Percentiles rank a stretch among this genome's conserved stretches.
These are phyloP conservation scores for Lenwebbia sp. DNA, from an alignment of 345 rosid species.

Conservation along the genomic window DNA sequence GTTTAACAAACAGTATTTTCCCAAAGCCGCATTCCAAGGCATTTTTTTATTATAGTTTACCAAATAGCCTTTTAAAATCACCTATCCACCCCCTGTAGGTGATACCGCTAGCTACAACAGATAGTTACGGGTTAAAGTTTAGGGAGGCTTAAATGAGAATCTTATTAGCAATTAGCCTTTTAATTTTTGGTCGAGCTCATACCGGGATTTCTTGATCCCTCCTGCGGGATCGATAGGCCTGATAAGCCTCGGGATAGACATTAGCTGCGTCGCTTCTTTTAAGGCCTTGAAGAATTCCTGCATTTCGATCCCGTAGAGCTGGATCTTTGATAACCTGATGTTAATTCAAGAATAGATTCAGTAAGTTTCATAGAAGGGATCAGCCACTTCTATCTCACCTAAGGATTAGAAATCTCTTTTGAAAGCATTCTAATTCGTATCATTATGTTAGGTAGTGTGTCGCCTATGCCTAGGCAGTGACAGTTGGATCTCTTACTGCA, in stretches of 20 bases:
- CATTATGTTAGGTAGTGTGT: neutral
- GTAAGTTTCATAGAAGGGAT: neutral
- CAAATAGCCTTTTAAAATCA: no score
- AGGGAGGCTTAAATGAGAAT: neutral
- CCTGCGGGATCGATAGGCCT: neutral
- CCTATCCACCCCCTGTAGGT: no score
- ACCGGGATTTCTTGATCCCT: neutral
- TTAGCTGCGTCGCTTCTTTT: neutral
- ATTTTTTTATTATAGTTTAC: no score
- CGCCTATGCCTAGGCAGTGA: neutral
- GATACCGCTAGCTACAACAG: neutral
- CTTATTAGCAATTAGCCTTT: neutral
- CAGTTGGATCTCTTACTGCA: neutral
- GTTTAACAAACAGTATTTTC: no score
- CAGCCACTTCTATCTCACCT: neutral
- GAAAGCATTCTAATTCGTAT: neutral
- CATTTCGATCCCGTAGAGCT: conserved; percentile 9
- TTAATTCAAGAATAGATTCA: neutral
- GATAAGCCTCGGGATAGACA: neutral
- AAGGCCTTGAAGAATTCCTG: conserved; percentile 6
- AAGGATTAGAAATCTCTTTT: neutral
- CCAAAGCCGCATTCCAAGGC: no score
- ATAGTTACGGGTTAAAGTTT: neutral
- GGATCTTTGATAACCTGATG: conserved; percentile 4
- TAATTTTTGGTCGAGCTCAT: neutral